These are phyloP conservation scores for Myrmaecium sp. DNA, from an alignment of 2,329 filamentous ascomycete species.

Conservation along the genomic window DNA sequence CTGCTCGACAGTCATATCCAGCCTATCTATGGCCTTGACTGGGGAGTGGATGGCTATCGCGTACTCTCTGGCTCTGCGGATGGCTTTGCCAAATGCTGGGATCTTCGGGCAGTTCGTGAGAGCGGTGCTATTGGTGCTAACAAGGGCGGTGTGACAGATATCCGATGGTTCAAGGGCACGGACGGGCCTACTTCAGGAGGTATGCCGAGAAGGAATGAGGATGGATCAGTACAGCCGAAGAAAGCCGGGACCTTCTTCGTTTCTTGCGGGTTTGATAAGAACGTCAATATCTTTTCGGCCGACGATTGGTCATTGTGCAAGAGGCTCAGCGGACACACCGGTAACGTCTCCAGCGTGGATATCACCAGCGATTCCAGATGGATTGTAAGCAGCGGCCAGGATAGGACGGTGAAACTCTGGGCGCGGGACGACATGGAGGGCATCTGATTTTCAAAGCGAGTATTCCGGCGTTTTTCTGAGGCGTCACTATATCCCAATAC, in stretches of 20 bases:
- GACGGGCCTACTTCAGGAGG: conserved; percentile 54
- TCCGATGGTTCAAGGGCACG: conserved; percentile 82
- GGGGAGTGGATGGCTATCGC: conserved; percentile 81
- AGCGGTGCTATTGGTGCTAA: conserved; percentile 81
- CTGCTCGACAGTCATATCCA: conserved; percentile 86
- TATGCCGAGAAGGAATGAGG: conserved; percentile 43
- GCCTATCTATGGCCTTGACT: conserved; percentile 84
- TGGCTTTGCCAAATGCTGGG: conserved; percentile 97
- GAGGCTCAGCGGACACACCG: conserved; percentile 75
- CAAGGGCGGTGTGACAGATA: conserved; percentile 75
- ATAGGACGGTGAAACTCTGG: conserved; percentile 93
- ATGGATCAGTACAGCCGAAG: conserved; percentile 50
- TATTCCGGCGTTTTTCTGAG: too few species aligned
- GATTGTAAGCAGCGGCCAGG: conserved; percentile 89
- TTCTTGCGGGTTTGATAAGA: conserved; percentile 80
- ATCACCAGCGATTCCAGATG: conserved; percentile 71
- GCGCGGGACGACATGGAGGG: conserved; percentile 58
- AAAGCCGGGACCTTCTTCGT: conserved; percentile 87
- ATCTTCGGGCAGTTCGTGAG: conserved; percentile 73
- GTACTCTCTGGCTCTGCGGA: conserved; percentile 85
- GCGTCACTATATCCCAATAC: too few species aligned
- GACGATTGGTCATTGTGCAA: conserved; percentile 91
- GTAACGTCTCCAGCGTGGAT: conserved; percentile 81
- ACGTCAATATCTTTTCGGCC: conserved; percentile 87
- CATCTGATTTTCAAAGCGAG: too few species aligned